Percentiles rank a stretch among this genome's conserved stretches.
These are phyloP conservation scores for Phytopythium chamaehyphon DNA, from an alignment of 352 stramenopile species.

Conservation along the genomic window DNA sequence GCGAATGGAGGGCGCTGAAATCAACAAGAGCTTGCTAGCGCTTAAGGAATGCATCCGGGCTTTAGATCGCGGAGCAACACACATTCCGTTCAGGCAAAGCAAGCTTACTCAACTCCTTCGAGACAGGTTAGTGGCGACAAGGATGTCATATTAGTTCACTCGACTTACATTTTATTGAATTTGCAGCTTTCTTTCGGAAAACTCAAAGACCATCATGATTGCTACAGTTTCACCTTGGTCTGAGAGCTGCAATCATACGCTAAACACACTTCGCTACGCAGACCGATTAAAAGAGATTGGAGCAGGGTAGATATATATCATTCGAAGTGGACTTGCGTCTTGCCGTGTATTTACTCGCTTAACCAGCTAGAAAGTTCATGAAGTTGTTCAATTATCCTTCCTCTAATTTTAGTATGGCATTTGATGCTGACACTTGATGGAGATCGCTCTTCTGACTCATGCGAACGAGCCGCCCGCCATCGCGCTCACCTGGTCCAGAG, in stretches of 20 bases:
- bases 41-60: constrained; percentile 97
- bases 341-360: neutral
- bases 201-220: constrained; percentile 94
- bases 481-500: neutral
- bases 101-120: constrained; percentile 95
- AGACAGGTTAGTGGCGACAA: too few species aligned
- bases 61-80: constrained; percentile 78
- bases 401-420: too few species aligned
- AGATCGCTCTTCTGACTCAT: neutral
- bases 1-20: constrained; percentile 94
- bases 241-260: constrained; percentile 92
- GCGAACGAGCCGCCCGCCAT: neutral
- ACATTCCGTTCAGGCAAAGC: constrained; percentile 93
- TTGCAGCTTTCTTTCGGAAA: constrained; percentile 86
- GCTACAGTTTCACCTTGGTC: constrained; percentile 92
- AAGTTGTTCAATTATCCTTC: too few species aligned
- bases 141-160: too few species aligned
- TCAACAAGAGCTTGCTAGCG: constrained; percentile 96
- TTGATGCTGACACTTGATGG: too few species aligned
- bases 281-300: constrained; percentile 93
- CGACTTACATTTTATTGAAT: neutral
- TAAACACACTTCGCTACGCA: constrained; percentile 96
- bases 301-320: neutral
- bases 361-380: too few species aligned
- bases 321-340: neutral